Evolutionary conservation across 2,329 filamentous ascomycete genomes (phyloP).

Genomic region (Alternaria alternata): DNA sequence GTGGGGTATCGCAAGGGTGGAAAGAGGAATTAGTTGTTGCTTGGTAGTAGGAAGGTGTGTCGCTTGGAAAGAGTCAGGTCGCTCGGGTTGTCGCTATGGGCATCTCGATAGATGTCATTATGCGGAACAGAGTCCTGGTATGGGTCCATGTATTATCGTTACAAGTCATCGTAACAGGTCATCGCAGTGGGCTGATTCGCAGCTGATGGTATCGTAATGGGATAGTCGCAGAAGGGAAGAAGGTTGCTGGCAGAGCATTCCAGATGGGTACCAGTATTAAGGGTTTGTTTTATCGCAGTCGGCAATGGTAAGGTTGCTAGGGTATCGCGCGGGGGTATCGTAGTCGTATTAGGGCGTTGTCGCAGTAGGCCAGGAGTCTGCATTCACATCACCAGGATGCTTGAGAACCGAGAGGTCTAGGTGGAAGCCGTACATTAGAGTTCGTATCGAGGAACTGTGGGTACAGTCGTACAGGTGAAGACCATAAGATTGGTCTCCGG

Average conservation of each 20-base stretch:
- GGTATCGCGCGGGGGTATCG: conserved; percentile 20
- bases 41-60: conserved; percentile 3
- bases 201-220: conserved; percentile 13
- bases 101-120: conserved; percentile 25
- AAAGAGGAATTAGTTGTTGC: conserved; percentile 3
- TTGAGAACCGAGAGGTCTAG: conserved; percentile 24
- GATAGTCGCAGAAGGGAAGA: conserved; percentile 16
- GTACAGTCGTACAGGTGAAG: conserved; percentile 24
- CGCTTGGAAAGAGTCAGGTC: conserved; percentile 16
- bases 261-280: conserved; percentile 28
- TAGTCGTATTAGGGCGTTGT: conserved; percentile 14
- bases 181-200: conserved; percentile 21
- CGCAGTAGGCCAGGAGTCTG: conserved; percentile 20
- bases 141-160: conserved; percentile 12
- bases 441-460: conserved; percentile 22
- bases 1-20: conserved; percentile 20
- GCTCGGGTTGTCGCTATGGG: conserved; percentile 33
- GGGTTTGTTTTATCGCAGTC: conserved; percentile 15
- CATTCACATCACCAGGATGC: conserved; percentile 35
- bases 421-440: conserved; percentile 40
- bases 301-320: conserved; percentile 21
- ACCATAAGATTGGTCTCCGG: conserved; percentile 22
- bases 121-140: background rate
- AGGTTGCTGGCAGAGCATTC: conserved; percentile 20
- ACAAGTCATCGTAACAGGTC: conserved; percentile 15